These are phyloP conservation scores for Passalora sequoiae DNA, from an alignment of 2,329 filamentous ascomycete species.

Conservation along the genomic window DNA sequence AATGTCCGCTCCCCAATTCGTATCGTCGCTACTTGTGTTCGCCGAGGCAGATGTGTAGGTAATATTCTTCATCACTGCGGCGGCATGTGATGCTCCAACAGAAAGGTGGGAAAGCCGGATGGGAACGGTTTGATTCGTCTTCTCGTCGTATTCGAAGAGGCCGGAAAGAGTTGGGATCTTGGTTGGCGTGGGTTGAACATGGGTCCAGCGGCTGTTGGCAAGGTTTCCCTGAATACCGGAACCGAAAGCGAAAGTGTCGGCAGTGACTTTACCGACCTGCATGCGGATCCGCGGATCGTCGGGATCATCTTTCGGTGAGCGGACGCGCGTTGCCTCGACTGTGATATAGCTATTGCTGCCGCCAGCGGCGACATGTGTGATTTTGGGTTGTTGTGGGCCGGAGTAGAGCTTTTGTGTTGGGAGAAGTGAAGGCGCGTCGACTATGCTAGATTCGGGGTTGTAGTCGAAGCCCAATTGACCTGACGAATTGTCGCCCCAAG, in stretches of 20 bases:
- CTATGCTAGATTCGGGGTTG: slow-evolving; percentile 54
- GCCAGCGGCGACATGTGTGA: slow-evolving; percentile 77
- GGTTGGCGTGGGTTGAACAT: slow-evolving; percentile 68
- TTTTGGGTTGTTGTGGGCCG: slow-evolving; percentile 57
- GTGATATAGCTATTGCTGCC: slow-evolving; percentile 84
- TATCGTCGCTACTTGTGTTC: slow-evolving; percentile 56
- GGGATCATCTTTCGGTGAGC: slow-evolving; percentile 34
- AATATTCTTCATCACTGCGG: slow-evolving; percentile 78
- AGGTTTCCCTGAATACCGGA: slow-evolving; percentile 78
- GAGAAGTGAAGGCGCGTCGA: slow-evolving; percentile 67
- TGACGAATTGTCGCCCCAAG: slow-evolving; percentile 83
- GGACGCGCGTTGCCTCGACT: slow-evolving; percentile 66
- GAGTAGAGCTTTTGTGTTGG: slow-evolving; percentile 68
- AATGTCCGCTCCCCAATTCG: slow-evolving; percentile 83
- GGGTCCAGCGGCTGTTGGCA: slow-evolving; percentile 84
- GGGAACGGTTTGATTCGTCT: slow-evolving; percentile 59
- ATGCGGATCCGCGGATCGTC: slow-evolving; percentile 32
- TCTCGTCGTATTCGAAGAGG: slow-evolving; percentile 82
- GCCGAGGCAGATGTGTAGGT: slow-evolving; percentile 49
- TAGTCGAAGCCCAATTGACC: slow-evolving; percentile 87
- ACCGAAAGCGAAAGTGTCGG: slow-evolving; percentile 83
- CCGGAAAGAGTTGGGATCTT: slow-evolving; percentile 81
- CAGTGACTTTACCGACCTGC: slow-evolving; percentile 54
- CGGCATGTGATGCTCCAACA: slow-evolving; percentile 73
- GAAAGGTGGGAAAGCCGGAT: slow-evolving; percentile 71